Base-by-base conservation (phyloP, 306 rosid species). In the Rubus parviflorus region DNA sequence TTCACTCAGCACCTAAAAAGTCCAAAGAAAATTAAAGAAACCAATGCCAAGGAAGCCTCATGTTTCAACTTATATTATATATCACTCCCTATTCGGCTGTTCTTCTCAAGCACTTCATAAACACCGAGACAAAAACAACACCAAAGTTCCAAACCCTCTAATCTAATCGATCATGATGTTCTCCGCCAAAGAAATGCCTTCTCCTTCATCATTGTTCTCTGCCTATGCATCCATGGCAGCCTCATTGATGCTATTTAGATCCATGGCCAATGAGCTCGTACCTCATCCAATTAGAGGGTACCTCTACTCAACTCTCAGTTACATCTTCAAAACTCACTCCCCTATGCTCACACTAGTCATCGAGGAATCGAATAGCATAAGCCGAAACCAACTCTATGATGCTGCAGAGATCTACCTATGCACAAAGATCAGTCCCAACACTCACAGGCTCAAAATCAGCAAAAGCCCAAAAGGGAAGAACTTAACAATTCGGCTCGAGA, bases 141-240 rank as follows among this genome's bases (percentile, higher is more conserved):
- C 17, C 37, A 51, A n/a, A 40, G 14, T 40, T 56, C 42, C 52
- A 42, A 25, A 61, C 47, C 37, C 62, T 75, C 46, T 17, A 47
- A 75, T 30, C 70, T n/a, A 17, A 25, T 8, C 40, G 19, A 41
- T 63, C 63, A 68, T 11, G 30, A 91, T 93, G 92, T 88, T 94
- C 79, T 74, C 90, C 52, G 7, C 79, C 15, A 75, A 74, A 80
- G 92, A 87, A 20, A 83, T 94, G 85, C 91, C 96, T 30, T 91
- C 97, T 7, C 87, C 91, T 0, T 87, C 95, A 11, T 81, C 98
- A 11, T 45, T 94, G 40, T 94, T 94, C 89, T 87, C 97, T 0
- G 97, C 97, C 8, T 91, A 90, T 54, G 97, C 97, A 14, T 94
- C 98, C 85, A 82, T 89, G 88, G 82, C 94, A 6, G 93, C 92